Percentiles rank a stretch among this genome's conserved stretches.
These are phyloP conservation scores for Hypoxylon rickii DNA, from an alignment of 495 filamentous ascomycete genomes.

Conservation along the genomic window DNA sequence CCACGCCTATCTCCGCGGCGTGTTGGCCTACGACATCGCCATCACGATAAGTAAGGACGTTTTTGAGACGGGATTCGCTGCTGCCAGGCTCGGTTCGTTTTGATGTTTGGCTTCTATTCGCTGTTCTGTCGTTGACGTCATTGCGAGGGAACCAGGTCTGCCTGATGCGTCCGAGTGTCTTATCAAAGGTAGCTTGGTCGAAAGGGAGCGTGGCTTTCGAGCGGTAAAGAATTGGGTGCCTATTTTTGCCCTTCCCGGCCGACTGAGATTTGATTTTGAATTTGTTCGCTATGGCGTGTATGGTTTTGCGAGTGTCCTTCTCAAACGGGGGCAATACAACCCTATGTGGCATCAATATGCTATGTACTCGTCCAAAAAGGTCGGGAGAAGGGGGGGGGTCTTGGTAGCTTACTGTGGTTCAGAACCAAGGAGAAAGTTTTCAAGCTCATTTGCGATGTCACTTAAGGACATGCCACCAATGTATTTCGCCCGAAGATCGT, in stretches of 20 bases:
- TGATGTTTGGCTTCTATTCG: constrained; percentile 24
- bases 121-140: constrained; percentile 48
- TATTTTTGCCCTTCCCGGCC: constrained; percentile 68
- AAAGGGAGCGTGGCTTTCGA: constrained; percentile 64
- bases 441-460: constrained; percentile 74
- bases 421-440: constrained; percentile 66
- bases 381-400: background rate
- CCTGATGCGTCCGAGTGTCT: constrained; percentile 45
- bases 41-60: constrained; percentile 68
- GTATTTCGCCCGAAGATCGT: constrained; percentile 75
- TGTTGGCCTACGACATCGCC: constrained; percentile 88
- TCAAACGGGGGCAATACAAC: constrained; percentile 84
- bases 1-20: constrained; percentile 80
- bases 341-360: constrained; percentile 50
- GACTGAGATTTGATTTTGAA: constrained; percentile 85
- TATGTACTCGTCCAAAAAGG: background rate
- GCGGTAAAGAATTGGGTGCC: constrained; percentile 79
- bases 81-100: constrained; percentile 22
- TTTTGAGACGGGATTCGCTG: constrained; percentile 32
- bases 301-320: constrained; percentile 69
- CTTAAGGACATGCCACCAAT: constrained; percentile 68
- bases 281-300: constrained; percentile 74
- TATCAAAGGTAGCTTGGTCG: constrained; percentile 51
- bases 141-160: constrained; percentile 53
- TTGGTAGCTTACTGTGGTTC: constrained; percentile 69